Percentiles rank a stretch among this genome's conserved stretches.
These are phyloP conservation scores for Prillingera fragicola DNA, from an alignment of 1,284 basidiomycete genomes.

Conservation along the genomic window DNA sequence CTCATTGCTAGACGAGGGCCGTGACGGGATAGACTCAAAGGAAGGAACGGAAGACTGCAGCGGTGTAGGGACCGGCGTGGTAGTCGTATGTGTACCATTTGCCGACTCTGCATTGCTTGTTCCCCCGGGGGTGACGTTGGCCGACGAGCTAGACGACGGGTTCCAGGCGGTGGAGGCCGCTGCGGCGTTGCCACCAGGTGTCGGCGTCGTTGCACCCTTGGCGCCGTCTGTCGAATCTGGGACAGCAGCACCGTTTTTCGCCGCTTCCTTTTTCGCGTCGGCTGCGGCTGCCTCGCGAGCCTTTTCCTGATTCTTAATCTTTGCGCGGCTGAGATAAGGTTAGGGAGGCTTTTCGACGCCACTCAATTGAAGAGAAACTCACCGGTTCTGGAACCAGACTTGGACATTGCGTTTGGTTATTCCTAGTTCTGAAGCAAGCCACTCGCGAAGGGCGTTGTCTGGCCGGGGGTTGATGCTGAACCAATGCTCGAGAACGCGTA, in stretches of 20 bases:
- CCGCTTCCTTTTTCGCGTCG: conserved; percentile 14
- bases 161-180: not conserved
- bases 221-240: not conserved
- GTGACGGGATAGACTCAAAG: not conserved
- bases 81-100: no score
- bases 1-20: conserved; percentile 1
- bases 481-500: conserved; percentile 75
- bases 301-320: conserved; percentile 61
- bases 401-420: conserved; percentile 92
- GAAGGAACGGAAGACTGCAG: not conserved
- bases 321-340: conserved; percentile 59
- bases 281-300: conserved; percentile 31
- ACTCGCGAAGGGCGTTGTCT: conserved; percentile 69
- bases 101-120: not conserved
- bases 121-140: not conserved
- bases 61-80: no score
- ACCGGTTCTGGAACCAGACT: conserved; percentile 93
- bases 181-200: not conserved
- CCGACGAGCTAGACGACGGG: not conserved
- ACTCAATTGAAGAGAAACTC: conserved; percentile 27
- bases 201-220: not conserved
- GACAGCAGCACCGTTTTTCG: not conserved
- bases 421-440: conserved; percentile 70
- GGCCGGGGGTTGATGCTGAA: conserved; percentile 85
- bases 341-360: not conserved